A percentile compares a stretch with the other conserved stretches of the same genome.
phyloP scores from a whole-genome alignment of 495 filamentous ascomycete species.

The Acidomyces sp. region DNA sequence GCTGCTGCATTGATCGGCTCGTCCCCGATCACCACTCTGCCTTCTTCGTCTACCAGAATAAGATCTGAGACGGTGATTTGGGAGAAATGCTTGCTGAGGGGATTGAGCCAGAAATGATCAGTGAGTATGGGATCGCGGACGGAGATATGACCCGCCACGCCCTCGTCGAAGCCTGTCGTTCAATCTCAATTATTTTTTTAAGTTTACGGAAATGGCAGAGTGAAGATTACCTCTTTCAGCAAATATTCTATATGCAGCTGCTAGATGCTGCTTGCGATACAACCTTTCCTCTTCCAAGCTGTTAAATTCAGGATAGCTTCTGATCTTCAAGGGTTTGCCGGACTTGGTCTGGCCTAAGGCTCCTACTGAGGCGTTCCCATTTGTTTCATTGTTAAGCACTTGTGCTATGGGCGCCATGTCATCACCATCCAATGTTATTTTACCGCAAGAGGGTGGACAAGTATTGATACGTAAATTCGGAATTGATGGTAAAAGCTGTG shows the following conservation, averaged over 20 bases:
- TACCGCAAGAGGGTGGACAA: neutral
- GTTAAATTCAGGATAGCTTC: constrained; percentile 40
- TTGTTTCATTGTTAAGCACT: constrained; percentile 7
- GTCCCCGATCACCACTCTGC: constrained; percentile 38
- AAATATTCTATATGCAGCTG: constrained; percentile 59
- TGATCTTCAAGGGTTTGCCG: constrained; percentile 25
- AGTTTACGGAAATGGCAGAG: neutral
- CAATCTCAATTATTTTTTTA: neutral
- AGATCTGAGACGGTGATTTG: constrained; percentile 40
- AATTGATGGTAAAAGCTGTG: neutral
- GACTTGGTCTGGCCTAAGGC: constrained; percentile 23
- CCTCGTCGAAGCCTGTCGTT: constrained; percentile 48
- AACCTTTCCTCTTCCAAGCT: constrained; percentile 46
- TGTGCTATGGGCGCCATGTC: constrained; percentile 4
- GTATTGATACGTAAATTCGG: neutral
- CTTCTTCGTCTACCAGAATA: constrained; percentile 41
- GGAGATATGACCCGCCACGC: constrained; percentile 52
- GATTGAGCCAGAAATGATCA: constrained; percentile 42
- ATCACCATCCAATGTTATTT: too few species aligned
- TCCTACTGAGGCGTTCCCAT: constrained; percentile 17
- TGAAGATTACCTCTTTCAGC: constrained; percentile 34
- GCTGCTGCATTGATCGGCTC: constrained; percentile 52
- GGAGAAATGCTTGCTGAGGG: constrained; percentile 45
- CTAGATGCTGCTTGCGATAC: constrained; percentile 59
- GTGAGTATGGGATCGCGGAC: constrained; percentile 38